phyloP scores from a whole-genome alignment of 371 early-diverging fungal genomes.

The Globomyces sp. region DNA sequence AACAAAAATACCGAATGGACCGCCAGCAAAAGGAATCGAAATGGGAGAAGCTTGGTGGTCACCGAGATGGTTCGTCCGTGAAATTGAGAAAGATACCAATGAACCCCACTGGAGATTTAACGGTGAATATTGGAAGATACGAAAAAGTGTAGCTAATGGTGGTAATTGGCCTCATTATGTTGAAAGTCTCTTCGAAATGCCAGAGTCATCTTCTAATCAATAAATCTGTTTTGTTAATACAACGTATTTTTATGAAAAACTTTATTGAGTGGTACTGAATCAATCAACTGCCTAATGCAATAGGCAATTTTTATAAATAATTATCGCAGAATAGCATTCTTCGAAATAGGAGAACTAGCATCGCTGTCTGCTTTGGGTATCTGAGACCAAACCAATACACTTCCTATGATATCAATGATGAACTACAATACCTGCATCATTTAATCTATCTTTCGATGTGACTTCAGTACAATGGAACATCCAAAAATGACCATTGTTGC shows the following conservation, averaged over 20 bases:
- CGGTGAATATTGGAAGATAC: conserved; percentile 52
- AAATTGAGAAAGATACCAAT: conserved; percentile 63
- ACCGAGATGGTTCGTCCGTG: conserved; percentile 74
- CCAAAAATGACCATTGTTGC: conserved; percentile 94
- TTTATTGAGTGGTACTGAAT: too few relatives aligned
- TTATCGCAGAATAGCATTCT: conserved; percentile 7
- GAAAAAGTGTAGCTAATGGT: conserved; percentile 22
- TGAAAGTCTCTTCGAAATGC: conserved; percentile 19
- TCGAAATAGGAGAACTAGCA: not conserved
- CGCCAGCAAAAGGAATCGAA: conserved; percentile 38
- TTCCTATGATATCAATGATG: not conserved
- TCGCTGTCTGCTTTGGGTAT: conserved; percentile 22
- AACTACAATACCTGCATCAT: not conserved
- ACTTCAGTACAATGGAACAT: conserved; percentile 56
- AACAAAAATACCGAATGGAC: conserved; percentile 32
- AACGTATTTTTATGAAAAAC: too few relatives aligned
- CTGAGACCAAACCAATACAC: conserved; percentile 15
- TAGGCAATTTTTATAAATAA: not conserved
- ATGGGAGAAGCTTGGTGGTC: conserved; percentile 45
- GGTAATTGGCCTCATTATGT: conserved; percentile 24
- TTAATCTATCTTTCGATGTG: conserved; percentile 6
- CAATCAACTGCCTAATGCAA: too few relatives aligned
- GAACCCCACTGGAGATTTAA: conserved; percentile 65
- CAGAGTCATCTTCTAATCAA: not conserved
- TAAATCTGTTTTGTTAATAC: too few relatives aligned